A percentile compares a stretch with the other conserved stretches of the same genome.
Evolutionary conservation across 768 basidiomycete species (phyloP).

Genomic region (Suillus plorans): DNA sequence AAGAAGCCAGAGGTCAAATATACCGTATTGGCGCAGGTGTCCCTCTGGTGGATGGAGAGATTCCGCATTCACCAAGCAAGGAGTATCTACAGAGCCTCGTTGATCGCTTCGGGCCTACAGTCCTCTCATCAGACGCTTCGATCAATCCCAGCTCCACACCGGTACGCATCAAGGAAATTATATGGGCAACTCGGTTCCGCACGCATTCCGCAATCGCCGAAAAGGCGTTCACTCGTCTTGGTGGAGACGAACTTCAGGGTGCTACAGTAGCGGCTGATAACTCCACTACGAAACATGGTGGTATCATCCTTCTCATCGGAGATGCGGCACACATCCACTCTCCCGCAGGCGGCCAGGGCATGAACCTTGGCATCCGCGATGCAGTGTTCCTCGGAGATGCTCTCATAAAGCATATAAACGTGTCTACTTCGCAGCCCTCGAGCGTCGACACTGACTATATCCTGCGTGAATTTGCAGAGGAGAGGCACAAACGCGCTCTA

Average conservation of each 20-base stretch:
- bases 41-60: constrained; percentile 32
- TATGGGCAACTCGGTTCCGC: constrained; percentile 50
- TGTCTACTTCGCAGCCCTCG: constrained; percentile 6
- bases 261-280: not conserved
- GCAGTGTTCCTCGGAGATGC: constrained; percentile 41
- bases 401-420: constrained; percentile 32
- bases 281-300: constrained; percentile 12
- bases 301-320: constrained; percentile 33
- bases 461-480: constrained; percentile 23
- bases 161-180: constrained; percentile 33
- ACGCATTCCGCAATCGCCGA: constrained; percentile 46
- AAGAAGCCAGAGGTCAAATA: constrained; percentile 13
- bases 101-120: constrained; percentile 38
- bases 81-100: constrained; percentile 46
- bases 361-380: constrained; percentile 54
- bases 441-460: constrained; percentile 21
- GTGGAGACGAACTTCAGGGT: constrained; percentile 1
- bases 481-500: constrained; percentile 36
- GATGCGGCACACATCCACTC: constrained; percentile 55
- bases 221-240: constrained; percentile 33
- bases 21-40: constrained; percentile 44
- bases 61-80: constrained; percentile 36
- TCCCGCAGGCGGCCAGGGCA: constrained; percentile 52
- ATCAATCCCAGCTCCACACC: constrained; percentile 31
- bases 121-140: constrained; percentile 35